Evolutionary conservation across 768 basidiomycete genomes (phyloP).

Genomic region (Austroboletus eburneus): DNA sequence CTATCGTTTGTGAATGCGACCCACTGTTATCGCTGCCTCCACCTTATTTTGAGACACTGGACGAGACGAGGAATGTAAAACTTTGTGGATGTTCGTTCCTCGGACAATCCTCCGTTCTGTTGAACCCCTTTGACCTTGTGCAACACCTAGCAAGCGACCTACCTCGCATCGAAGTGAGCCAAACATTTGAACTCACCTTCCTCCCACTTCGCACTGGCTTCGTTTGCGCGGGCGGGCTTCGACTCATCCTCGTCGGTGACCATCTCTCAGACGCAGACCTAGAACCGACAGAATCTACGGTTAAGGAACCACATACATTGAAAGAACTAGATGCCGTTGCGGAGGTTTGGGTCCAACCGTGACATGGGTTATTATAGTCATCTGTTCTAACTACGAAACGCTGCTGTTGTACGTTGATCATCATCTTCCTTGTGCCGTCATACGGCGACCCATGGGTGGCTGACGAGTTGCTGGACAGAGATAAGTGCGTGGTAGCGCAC

Average conservation of each 20-base stretch:
- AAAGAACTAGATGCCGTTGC: constrained; percentile 71
- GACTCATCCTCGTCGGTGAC: constrained; percentile 64
- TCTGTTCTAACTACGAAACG: constrained; percentile 12
- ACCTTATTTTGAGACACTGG: constrained; percentile 41
- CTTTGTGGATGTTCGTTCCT: constrained; percentile 39
- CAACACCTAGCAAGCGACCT: constrained; percentile 7
- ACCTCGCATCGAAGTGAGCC: constrained; percentile 37
- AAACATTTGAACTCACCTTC: constrained; percentile 63
- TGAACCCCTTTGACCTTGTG: constrained; percentile 41
- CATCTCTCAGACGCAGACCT: constrained; percentile 37
- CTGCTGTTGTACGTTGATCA: constrained; percentile 3
- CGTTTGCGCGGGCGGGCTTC: constrained; percentile 60
- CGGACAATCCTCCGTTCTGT: constrained; percentile 48
- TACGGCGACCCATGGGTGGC: constrained; percentile 74
- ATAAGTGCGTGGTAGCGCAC: constrained; percentile 91
- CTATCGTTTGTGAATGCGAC: constrained; percentile 5
- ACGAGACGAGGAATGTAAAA: constrained; percentile 32
- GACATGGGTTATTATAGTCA: constrained; percentile 10
- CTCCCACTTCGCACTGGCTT: constrained; percentile 59
- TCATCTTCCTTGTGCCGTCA: constrained; percentile 7
- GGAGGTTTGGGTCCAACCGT: constrained; percentile 61
- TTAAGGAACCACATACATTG: constrained; percentile 43
- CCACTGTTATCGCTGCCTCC: constrained; percentile 35
- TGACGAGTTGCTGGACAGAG: constrained; percentile 87
- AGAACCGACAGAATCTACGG: constrained; percentile 20